Percentiles rank a stretch among this genome's conserved stretches.
These are phyloP conservation scores for Lonicera japonica DNA, from an alignment of 129 eudicot species.

Conservation along the genomic window DNA sequence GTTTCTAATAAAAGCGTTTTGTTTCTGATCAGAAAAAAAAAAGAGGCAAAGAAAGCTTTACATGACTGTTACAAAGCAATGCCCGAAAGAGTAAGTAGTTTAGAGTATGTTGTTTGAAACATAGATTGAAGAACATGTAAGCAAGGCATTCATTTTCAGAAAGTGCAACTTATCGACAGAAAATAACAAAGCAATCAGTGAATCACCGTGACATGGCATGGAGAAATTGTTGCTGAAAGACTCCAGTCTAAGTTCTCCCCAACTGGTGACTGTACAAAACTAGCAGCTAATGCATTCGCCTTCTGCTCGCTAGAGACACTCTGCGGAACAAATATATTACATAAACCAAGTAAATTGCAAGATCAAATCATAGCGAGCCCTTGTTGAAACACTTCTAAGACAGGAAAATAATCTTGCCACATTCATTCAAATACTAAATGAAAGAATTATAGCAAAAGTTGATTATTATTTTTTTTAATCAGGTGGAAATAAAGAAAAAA, in stretches of 20 bases:
- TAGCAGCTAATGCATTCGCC: conserved; percentile 82
- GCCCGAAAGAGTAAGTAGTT: no score
- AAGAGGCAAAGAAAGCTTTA: no score
- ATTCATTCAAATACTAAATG: background rate
- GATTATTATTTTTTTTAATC: no score
- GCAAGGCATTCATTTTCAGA: no score
- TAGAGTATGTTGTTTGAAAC: no score
- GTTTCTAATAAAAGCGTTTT: no score
- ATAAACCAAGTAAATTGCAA: background rate
- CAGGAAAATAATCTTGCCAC: background rate
- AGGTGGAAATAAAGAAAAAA: no score
- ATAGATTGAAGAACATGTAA: no score
- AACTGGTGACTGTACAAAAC: conserved; percentile 70
- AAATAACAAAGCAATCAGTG: background rate
- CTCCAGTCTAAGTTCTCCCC: conserved; percentile 94
- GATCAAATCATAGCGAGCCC: background rate
- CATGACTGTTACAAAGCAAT: no score
- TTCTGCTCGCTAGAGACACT: conserved; percentile 84
- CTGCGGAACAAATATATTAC: conserved; percentile 32
- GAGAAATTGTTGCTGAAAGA: conserved; percentile 89
- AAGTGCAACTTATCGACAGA: no score
- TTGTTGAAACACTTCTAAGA: background rate
- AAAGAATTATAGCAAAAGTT: no score
- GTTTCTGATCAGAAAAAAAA: no score
- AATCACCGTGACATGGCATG: conserved; percentile 96